Base-by-base conservation (phyloP, 345 rosid genomes). In the Camelina neglecta region DNA sequence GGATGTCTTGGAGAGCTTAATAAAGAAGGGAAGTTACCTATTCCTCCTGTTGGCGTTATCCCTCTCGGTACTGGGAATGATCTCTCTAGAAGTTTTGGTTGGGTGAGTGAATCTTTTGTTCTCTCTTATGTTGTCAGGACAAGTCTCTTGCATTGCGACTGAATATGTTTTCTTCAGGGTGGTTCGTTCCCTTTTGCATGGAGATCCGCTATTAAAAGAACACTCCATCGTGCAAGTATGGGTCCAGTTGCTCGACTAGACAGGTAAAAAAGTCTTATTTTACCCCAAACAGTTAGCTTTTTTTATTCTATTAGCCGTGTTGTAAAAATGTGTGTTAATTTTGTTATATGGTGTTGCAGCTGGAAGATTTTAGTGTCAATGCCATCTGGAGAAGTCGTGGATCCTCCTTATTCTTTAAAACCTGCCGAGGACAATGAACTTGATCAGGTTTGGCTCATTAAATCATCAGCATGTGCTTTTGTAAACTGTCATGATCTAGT, bases 61-160 rank as follows among this genome's bases (percentile, higher is more conserved):
- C 99, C 99, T 44, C 97, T 96, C 35, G 99, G 98, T 67, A 93
- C 98, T 6, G 98, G 99, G 60, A 96, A 96, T 84, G 99, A 96
- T 75, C 85, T 96, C 48, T 79, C 99, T 15, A 86, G 98, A 80
- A 93, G 89, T 85, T 96, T 96, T 83, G 95, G 98, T 71, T 96
- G 98, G 99, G 99, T 96, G 86, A 79, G 90, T 75, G 67, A 66
- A 29, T 44, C 33, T 75, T 64, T 69, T 69, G 7, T 55, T 49
- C 41, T 45, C 20, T 56, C 65, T 73, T 26, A 45, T 11, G 57
- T 57, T 35, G 15, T 41, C 0, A 13, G 4, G 4, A 47, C 38
- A 48, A 57, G 58, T 73, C 77, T 79, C 29, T 71, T 76, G 60
- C 60, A 23, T 20, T 65, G 68, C 60, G 7, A 41, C 20, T 51